Evolutionary conservation across 257 asterid species (phyloP), one percentile per base, ranked within the genome.

Genomic region (Prunella vulgaris): DNA sequence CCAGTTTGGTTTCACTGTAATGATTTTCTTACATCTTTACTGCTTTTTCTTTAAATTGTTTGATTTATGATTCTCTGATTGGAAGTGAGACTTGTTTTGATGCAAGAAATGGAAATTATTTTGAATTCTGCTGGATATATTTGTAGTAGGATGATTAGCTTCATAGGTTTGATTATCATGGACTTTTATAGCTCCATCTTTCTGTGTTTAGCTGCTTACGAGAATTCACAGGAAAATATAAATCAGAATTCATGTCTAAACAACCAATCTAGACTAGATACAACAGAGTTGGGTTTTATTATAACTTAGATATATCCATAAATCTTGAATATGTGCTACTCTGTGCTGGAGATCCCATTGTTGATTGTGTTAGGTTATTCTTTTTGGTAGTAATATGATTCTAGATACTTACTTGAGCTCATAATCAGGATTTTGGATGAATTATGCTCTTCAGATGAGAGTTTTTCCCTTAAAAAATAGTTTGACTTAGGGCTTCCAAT

Each of bases 1-100:
- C 72, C 96, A 92, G 86, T 89, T 92, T 64, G 98, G 96, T 32
- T 92, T 92, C 88, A 92, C 96, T 62, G 98, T 92, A 87, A 22
- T 52, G 27, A 63, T 69, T 74, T 70, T 14, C 79, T 53, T 35
- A 52, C 25, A 49, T 44, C 7, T 33, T 42, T 17, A 24, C 12
- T 77, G 14, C 5, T 66, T 6, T 28, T 33, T 7, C 1, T 51
- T 30, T 21, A 5, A 4, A 9, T 70, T 51, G 3, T n/a, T 38
- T 71, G 14, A 13, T 27, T n/a, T n/a, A n/a, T n/a, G n/a, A n/a
- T n/a, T n/a, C n/a, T n/a, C n/a, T n/a, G n/a, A n/a, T n/a, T n/a
- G 66, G 17, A 21, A 32, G 5, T 44, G 4, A 13, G 15, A 1
- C 15, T 12, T 40, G 58, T 27, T 20, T 51, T 25, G 54, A n/a